Base-by-base conservation (phyloP, 139 green algal genomes). In the Chlorella sp. region DNA sequence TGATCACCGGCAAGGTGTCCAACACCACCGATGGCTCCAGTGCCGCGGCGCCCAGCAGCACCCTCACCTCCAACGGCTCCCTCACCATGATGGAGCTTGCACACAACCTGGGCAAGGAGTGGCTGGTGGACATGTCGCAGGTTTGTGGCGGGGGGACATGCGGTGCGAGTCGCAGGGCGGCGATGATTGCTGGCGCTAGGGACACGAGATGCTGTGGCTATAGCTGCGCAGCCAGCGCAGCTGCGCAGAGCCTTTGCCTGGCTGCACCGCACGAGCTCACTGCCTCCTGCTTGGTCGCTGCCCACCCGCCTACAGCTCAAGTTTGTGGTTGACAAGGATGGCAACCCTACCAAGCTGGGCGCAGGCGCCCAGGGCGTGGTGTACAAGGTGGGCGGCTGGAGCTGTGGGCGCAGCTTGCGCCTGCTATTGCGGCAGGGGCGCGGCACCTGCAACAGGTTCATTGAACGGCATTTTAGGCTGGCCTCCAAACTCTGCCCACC, bases 101-200 rank as follows among this genome's bases (percentile, higher is more conserved):
- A 0, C 20, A 12, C 38, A 38, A 57, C 21, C 41, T 76, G 69
- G 69, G 69, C 38, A 56, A 34, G 38, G 69, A 76, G 69, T 76
- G 69, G 69, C 69, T 76, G 69, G 36, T 76, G 38, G 69, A 76
- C 23, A 38, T 76, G 5, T 76, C 69, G 23, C 69, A 76, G 69
- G 69, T 56, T 26, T 1, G 69, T 47, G 32, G 7, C 6, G 9
- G 44, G 6, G 44, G n/a, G n/a, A n/a, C n/a, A n/a, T 9, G 7
- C 44, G 9, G 44, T 51, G 44, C 7, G 44, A 9, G 7, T 51
- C 6, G 44, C 44, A 6, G 9, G 44, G 44, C 44, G 44, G 44
- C 6, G 44, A 9, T 51, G 44, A 16, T 51, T 51, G 44, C n/a
- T n/a, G n/a, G n/a, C n/a, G n/a, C n/a, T n/a, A n/a, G n/a, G n/a